Percentiles rank a stretch among this genome's conserved stretches.
These are phyloP conservation scores for Naganishia albida DNA, from an alignment of 1,284 basidiomycete species.

Conservation along the genomic window DNA sequence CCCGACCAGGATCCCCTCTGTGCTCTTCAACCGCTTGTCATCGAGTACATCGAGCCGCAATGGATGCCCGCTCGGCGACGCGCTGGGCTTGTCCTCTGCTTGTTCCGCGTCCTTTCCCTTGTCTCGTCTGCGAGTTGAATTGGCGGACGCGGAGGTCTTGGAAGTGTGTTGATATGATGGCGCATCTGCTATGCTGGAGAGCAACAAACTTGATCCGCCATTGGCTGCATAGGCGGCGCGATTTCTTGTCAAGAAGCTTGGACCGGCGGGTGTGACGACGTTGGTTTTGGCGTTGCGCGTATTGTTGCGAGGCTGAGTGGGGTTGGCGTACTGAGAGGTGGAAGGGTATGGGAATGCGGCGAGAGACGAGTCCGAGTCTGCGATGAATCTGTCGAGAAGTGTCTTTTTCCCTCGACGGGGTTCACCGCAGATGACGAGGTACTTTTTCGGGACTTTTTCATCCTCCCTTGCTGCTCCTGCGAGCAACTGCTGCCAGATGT, in stretches of 20 bases:
- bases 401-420: conserved; percentile 31
- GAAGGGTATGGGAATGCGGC: conserved; percentile 23
- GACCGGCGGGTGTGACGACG: background rate
- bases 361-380: conserved; percentile 17
- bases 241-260: conserved; percentile 7
- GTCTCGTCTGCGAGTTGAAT: background rate
- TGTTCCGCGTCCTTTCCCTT: background rate
- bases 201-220: conserved; percentile 10
- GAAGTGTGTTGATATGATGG: background rate
- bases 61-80: conserved; percentile 1
- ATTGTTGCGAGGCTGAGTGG: background rate
- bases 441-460: conserved; percentile 28
- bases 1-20: conserved; percentile 62
- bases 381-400: conserved; percentile 26
- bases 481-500: conserved; percentile 31
- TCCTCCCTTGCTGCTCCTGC: conserved; percentile 21
- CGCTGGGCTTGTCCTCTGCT: background rate
- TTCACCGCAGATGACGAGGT: conserved; percentile 32
- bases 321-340: background rate
- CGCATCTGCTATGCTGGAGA: conserved; percentile 4
- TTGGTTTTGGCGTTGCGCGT: background rate
- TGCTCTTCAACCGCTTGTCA: conserved; percentile 13
- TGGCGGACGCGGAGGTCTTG: background rate
- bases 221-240: conserved; percentile 10
- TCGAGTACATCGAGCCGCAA: conserved; percentile 21